phyloP scores from a whole-genome alignment of 192 early-diverging fungal species.

The Phlyctochytrium arcticum region DNA sequence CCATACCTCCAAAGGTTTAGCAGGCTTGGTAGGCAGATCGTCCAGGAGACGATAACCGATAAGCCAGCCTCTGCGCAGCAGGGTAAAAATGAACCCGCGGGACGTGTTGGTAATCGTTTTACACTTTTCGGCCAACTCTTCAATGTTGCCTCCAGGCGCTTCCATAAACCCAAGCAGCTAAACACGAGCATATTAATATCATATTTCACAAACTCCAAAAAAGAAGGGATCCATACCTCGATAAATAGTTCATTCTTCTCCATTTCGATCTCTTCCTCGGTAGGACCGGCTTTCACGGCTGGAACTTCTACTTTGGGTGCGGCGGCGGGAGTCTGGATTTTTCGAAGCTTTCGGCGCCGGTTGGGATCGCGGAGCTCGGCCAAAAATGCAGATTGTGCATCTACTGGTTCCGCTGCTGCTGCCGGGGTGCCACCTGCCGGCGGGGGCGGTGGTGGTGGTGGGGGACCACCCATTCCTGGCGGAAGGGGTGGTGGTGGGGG shows the following conservation, averaged over 20 bases:
- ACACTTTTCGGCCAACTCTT: constrained; percentile 41
- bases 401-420: constrained; percentile 23
- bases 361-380: constrained; percentile 32
- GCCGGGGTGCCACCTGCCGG: constrained; percentile 7
- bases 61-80: constrained; percentile 49
- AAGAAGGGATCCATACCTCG: constrained; percentile 17
- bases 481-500: constrained; percentile 12
- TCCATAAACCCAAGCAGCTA: constrained; percentile 53
- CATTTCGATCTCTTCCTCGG: constrained; percentile 12
- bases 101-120: constrained; percentile 32
- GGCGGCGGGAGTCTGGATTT: constrained; percentile 15
- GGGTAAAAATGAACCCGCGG: constrained; percentile 47
- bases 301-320: background rate
- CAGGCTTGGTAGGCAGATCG: background rate
- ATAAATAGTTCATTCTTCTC: constrained; percentile 45
- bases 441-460: constrained; percentile 29
- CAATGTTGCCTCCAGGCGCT: constrained; percentile 50
- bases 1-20: constrained; percentile 31
- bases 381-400: constrained; percentile 20
- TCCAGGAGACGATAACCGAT: constrained; percentile 32
- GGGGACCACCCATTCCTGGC: constrained; percentile 4
- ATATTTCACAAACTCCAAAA: background rate
- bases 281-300: background rate
- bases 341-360: constrained; percentile 29
- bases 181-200: background rate